Evolutionary conservation across 192 early-diverging fungal species (phyloP), one percentile per base, ranked within the genome.

Genomic region (Mortierella hygrophila): DNA sequence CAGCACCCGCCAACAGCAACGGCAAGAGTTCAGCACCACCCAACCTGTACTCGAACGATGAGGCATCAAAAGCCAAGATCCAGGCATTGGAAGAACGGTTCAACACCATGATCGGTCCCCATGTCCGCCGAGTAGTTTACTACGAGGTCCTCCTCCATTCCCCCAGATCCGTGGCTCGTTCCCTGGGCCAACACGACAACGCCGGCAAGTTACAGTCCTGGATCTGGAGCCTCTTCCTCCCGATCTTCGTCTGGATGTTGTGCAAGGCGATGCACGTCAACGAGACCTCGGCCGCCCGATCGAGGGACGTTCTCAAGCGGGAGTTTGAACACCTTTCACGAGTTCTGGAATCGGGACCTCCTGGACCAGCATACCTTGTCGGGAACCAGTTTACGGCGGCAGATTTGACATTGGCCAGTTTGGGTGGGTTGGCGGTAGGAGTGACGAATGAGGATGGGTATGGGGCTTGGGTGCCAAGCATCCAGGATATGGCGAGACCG

Each of bases 241-340:
- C 71, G 11, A 3, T 81, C 3, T 35, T 80, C 71, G 49, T 60
- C 7, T 78, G 42, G 26, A 15, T 81, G 52, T 40, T 86, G 13
- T 35, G 65, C 44, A 80, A 80, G 23, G 18, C 35, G 44, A 6
- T 86, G 21, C 54, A 49, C 15, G 42, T 86, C 42, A 86, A 49
- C 35, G 63, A 80, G 10, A 65, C 26, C 1, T 86, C 84, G 21
- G 84, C 74, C 4, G 42, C 70, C 1, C 70, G 79, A 35, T 86
- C 84, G 32, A 86, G 72, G 44, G 84, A 86, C 18, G 78, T 80
- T 54, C 42, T 86, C 55, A 72, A 63, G 57, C 78, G 79, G 32
- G 84, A 86, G 65, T 86, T 86, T 75, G 84, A 74, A 40, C 84
- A 86, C 23, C 40, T 86, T 37, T 86, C 84, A 26, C 68, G 76